These are phyloP conservation scores for Clonostachys rhizophaga DNA, from an alignment of 2,329 filamentous ascomycete species.

Conservation along the genomic window DNA sequence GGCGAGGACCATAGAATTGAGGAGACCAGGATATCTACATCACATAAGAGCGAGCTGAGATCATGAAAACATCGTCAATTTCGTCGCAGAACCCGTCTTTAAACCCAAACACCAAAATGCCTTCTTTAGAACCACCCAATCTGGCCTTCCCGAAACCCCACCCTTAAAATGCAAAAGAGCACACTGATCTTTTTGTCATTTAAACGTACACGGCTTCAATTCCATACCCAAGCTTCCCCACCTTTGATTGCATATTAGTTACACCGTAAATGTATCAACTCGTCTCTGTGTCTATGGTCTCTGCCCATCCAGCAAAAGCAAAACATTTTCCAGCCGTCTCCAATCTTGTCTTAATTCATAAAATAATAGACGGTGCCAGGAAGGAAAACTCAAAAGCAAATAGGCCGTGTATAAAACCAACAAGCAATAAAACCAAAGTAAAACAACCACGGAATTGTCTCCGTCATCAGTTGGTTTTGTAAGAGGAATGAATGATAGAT, in stretches of 20 bases:
- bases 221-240: constrained; percentile 7
- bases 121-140: not conserved
- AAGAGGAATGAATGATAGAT: not conserved
- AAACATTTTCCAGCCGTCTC: constrained; percentile 2
- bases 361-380: no score
- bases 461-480: not conserved
- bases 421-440: not conserved
- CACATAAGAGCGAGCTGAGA: not conserved
- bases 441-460: not conserved
- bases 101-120: not conserved
- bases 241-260: constrained; percentile 28
- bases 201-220: not conserved
- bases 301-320: constrained; percentile 21
- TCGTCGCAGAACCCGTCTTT: not conserved
- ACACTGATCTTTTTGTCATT: no score
- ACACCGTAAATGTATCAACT: constrained; percentile 23
- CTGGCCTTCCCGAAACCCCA: no score
- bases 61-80: constrained; percentile 1
- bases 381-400: no score
- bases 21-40: no score
- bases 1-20: no score
- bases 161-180: no score
- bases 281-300: constrained; percentile 27
- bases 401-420: no score
- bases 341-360: not conserved